Evolutionary conservation across 108 stramenopile genomes (phyloP), one percentile per base, ranked within the genome.

Genomic region (Skeletonema menzelii): DNA sequence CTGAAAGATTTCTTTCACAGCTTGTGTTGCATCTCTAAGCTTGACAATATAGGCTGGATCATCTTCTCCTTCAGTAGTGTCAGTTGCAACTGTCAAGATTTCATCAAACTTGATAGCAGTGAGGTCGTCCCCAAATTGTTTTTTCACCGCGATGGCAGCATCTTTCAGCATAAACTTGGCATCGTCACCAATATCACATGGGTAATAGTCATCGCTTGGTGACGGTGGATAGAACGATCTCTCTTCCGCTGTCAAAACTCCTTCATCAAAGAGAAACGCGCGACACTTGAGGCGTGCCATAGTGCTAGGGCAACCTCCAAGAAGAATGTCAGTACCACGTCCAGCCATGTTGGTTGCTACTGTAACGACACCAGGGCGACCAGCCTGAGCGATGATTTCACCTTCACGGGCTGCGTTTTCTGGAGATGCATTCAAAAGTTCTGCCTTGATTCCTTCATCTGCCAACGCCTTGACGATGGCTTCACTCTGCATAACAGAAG

Each of bases 301-400:
- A 17, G 92, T 94, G 15, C 80, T 89, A 20, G 96, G 82, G 63
- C 93, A 96, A 15, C 98, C 98, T 37, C 98, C 98, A 19, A 98
- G 75, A 24, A 97, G 67, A 77, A 98, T 98, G 69, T 98, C 98
- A 5, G 98, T 98, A 57, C 97, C 97, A 44, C 95, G 90, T 32
- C 98, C 97, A 10, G 97, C 97, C 97, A 98, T 90, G 82, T 98
- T 98, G n/a, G 97, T 98, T 11, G 96, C 95, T 10, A 98, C 97
- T 8, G 97, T 98, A 27, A 98, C 97, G 12, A 85, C 88, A 27
- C 96, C 96, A 27, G 93, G 75, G 47, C 97, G 86, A 31, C 97
- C 97, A 24, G 97, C 97, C 77, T 98, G 97, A 5, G 95, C 92
- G 27, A 98, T 85, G 67, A 98, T 95, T 80, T 97, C 96, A 46